Evolutionary conservation across 2,329 filamentous ascomycete genomes (phyloP).

Genomic region (Coleophoma crateriformis): DNA sequence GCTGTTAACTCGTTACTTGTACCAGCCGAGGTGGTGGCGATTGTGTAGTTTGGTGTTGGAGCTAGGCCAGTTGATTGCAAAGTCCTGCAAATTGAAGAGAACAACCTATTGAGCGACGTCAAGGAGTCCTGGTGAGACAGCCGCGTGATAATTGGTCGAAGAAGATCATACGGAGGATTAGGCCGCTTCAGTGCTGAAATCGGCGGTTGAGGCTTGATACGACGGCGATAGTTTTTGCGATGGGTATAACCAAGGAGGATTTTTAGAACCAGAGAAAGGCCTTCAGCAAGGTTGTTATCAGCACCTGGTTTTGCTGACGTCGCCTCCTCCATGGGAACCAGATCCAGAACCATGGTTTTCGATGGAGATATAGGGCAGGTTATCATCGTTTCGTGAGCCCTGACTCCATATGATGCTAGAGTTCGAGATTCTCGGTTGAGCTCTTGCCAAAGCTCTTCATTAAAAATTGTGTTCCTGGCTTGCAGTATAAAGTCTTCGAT

Average conservation of each 20-base stretch:
- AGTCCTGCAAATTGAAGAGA: slow-evolving; percentile 15
- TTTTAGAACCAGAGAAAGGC: slow-evolving; percentile 61
- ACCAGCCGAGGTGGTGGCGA: slow-evolving; percentile 13
- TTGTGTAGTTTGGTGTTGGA: slow-evolving; percentile 17
- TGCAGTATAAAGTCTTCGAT: slow-evolving; percentile 67
- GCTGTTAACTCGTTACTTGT: slow-evolving; percentile 12
- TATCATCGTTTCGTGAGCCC: slow-evolving; percentile 52
- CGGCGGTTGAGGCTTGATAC: slow-evolving; percentile 59
- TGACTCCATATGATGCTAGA: slow-evolving; percentile 66
- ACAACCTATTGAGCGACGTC: slow-evolving; percentile 11
- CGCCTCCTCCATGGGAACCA: slow-evolving; percentile 54
- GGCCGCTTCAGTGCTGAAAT: slow-evolving; percentile 40
- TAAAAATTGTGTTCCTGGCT: slow-evolving; percentile 73
- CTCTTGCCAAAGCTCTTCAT: slow-evolving; percentile 88
- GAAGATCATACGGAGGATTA: slow-evolving; percentile 46
- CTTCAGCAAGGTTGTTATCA: slow-evolving; percentile 55
- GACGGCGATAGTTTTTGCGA: slow-evolving; percentile 63
- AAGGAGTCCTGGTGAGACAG: slow-evolving; percentile 21
- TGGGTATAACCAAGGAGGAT: slow-evolving; percentile 77
- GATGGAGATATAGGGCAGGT: slow-evolving; percentile 46
- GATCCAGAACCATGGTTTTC: slow-evolving; percentile 59
- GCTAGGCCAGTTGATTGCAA: slow-evolving; percentile 17
- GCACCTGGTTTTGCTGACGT: slow-evolving; percentile 24
- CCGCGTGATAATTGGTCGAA: slow-evolving; percentile 45
- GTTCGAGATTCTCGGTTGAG: slow-evolving; percentile 74